Conservation (phyloP, 2,329 filamentous ascomycete genomes). For the Thelonectria discophora region DNA sequence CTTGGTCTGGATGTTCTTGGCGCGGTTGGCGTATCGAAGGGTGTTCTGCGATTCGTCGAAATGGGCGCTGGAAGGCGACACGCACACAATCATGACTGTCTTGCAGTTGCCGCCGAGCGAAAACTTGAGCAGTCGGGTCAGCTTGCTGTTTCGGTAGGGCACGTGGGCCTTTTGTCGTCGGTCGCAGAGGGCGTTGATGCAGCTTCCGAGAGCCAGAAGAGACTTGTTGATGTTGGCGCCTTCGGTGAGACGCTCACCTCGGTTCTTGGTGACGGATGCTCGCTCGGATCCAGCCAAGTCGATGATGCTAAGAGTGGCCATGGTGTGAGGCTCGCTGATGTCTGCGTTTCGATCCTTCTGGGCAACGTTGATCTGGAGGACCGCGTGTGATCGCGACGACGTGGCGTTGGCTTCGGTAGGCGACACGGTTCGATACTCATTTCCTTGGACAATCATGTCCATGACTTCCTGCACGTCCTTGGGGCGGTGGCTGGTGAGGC, state of each 20-base stretch:
- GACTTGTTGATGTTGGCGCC: slow-evolving; percentile 99
- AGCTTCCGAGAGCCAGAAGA: slow-evolving; percentile 90
- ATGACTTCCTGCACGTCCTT: slow-evolving; percentile 95
- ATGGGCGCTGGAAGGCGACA: slow-evolving; percentile 94
- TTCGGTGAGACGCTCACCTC: slow-evolving; percentile 88
- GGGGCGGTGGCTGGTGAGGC: slow-evolving; percentile 89
- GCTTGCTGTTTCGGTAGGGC: slow-evolving; percentile 96
- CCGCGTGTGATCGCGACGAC: slow-evolving; percentile 95
- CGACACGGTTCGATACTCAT: slow-evolving; percentile 93
- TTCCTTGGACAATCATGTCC: slow-evolving; percentile 98
- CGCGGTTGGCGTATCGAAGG: slow-evolving; percentile 93
- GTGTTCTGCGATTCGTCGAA: slow-evolving; percentile 99
- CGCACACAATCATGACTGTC: slow-evolving; percentile 99
- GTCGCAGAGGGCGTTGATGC: slow-evolving; percentile 98
- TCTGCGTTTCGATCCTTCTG: slow-evolving; percentile 93
- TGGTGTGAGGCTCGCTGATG: slow-evolving; percentile 93
- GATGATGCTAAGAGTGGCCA: slow-evolving; percentile 98
- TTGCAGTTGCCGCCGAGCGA: slow-evolving; percentile 97
- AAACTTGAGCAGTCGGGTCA: slow-evolving; percentile 95
- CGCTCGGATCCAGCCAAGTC: slow-evolving; percentile 96
- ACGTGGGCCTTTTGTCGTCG: slow-evolving; percentile 91
- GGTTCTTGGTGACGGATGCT: slow-evolving; percentile 95
- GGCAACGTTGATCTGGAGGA: slow-evolving; percentile 95
- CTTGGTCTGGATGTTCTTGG: slow-evolving; percentile 99
- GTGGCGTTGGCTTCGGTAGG: slow-evolving; percentile 97